Evolutionary conservation across 2,329 filamentous ascomycete genomes (phyloP), one percentile per base, ranked within the genome.

Genomic region (Fusarium coffeatum): DNA sequence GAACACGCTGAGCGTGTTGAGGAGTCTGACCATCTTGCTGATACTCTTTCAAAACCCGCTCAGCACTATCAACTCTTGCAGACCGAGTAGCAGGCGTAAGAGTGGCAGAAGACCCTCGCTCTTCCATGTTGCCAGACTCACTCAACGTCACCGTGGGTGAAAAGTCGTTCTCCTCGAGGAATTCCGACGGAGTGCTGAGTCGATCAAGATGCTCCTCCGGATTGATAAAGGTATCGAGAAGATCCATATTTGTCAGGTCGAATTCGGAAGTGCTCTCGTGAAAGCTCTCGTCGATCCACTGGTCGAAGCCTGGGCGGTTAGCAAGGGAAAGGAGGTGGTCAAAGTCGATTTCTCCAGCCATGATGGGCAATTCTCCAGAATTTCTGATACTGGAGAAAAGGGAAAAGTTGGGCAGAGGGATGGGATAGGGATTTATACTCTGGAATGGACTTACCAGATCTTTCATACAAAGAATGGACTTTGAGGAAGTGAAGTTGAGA

Each of bases 201-300:
- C 32, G 49, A 13, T 53, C 49, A 11, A 53, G 25, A 15, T 42
- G 34, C 2, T 41, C 34, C 34, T 53, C 23, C 15, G 49, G 49
- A 15, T 53, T 28, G n/a, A 27, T 16, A 16, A 53, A 27, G 8
- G 27, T 53, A 15, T 53, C 49, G n/a, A 53, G 49, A 4, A 37
- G 49, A 27, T 53, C n/a, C 49, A 53, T 53, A n/a, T 53, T n/a
- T 6, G 49, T 42, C 34, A 53, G 11, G n/a, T 53, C 49, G 10
- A 41, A 20, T 4, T 41, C 37, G 4, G 49, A 41, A 6, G 49
- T 53, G 10, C 32, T 41, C 8, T 53, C 49, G 34, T 53, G 49
- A n/a, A 53, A 53, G 16, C 41, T 22, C 5, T 53, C 49, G n/a
- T 53, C 49, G 12, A 53, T 42, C 49, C 49, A 53, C 49, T 53